These are phyloP conservation scores for Caloboletus inedulis DNA, from an alignment of 1,284 basidiomycete genomes.

Conservation along the genomic window DNA sequence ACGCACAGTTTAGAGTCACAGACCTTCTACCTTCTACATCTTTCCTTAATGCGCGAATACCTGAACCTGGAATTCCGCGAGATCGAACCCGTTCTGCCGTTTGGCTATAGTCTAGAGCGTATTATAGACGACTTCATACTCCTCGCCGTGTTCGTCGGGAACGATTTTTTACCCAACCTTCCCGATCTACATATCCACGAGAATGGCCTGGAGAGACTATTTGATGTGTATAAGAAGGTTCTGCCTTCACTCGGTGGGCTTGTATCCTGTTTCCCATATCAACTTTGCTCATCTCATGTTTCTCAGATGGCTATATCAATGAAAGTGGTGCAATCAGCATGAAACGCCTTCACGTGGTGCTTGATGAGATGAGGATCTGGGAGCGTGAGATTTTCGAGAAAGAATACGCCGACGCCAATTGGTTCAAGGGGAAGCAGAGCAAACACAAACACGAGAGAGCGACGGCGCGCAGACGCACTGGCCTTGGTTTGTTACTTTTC, in stretches of 20 bases:
- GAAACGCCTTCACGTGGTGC: constrained; percentile 78
- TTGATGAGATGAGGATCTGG: constrained; percentile 85
- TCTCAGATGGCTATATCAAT: constrained; percentile 87
- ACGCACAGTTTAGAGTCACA: constrained; percentile 70
- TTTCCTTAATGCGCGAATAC: constrained; percentile 95
- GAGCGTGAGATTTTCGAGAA: constrained; percentile 90
- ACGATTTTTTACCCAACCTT: constrained; percentile 95
- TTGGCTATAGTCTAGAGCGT: constrained; percentile 82
- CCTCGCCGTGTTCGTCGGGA: constrained; percentile 94
- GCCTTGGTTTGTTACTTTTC: constrained; percentile 44
- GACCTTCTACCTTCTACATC: constrained; percentile 93
- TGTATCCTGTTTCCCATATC: background rate
- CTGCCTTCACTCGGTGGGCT: constrained; percentile 73
- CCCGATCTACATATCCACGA: constrained; percentile 98
- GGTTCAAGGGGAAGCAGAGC: constrained; percentile 87
- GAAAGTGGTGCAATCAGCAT: constrained; percentile 84
- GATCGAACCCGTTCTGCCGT: constrained; percentile 56
- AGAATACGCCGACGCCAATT: constrained; percentile 84
- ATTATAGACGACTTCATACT: constrained; percentile 98
- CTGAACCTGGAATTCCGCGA: constrained; percentile 91
- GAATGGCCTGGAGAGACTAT: constrained; percentile 89
- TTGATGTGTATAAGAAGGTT: constrained; percentile 93
- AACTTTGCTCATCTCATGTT: background rate
- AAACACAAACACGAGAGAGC: constrained; percentile 67
- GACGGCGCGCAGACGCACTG: constrained; percentile 44